phyloP scores from a whole-genome alignment of 2,329 filamentous ascomycete genomes.

The Clarireedia homoeocarpa region DNA sequence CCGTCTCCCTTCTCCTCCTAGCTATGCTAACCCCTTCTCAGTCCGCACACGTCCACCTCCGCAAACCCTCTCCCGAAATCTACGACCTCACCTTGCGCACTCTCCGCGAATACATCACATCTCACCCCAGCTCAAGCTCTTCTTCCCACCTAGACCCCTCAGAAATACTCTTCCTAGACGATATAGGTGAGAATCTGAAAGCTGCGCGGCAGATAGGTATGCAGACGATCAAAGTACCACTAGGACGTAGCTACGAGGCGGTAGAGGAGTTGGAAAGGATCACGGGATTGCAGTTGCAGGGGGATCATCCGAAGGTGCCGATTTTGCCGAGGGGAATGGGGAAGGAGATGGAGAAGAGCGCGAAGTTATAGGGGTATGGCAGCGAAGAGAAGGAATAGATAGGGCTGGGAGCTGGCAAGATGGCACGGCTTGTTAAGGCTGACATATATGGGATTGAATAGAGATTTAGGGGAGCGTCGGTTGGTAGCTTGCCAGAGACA shows the following conservation, averaged over 20 bases:
- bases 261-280: constrained; percentile 72
- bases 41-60: constrained; percentile 75
- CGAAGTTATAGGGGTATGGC: background rate
- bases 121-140: background rate
- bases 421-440: no score
- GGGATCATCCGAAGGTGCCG: constrained; percentile 23
- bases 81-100: constrained; percentile 55
- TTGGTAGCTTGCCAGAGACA: no score
- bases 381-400: no score
- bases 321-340: constrained; percentile 13
- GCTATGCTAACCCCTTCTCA: background rate
- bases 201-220: constrained; percentile 68
- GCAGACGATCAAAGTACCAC: constrained; percentile 72
- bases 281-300: constrained; percentile 55
- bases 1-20: background rate
- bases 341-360: background rate
- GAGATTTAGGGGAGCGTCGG: no score
- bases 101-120: background rate
- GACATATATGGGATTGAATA: no score
- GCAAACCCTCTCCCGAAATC: constrained; percentile 79
- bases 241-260: constrained; percentile 72
- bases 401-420: no score
- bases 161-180: constrained; percentile 79
- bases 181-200: constrained; percentile 87
- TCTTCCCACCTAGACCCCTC: constrained; percentile 43